Percentiles rank a stretch among this genome's conserved stretches.
Evolutionary conservation across 1,139 yeast species (phyloP).

Genomic region (Candida tunisiensis): DNA sequence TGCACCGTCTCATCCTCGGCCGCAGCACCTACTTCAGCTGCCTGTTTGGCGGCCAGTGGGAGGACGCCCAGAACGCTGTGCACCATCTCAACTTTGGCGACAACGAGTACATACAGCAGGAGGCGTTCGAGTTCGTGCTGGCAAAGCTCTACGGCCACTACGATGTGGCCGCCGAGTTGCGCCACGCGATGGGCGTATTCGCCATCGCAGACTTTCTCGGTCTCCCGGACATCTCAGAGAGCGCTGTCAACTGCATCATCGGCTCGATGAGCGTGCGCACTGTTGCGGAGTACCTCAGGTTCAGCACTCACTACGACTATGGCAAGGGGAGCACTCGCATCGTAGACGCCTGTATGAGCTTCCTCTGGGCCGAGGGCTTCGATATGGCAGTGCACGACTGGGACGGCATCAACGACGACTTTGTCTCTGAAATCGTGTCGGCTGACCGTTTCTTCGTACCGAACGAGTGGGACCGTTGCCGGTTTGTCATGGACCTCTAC

Average conservation of each 20-base stretch:
- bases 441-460: too few relatives aligned
- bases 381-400: too few relatives aligned
- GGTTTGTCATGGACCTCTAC: too few relatives aligned
- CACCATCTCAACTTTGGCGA: conserved; percentile 21
- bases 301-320: too few relatives aligned
- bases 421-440: too few relatives aligned
- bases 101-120: conserved; percentile 24
- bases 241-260: conserved; percentile 20
- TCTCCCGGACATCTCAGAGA: conserved; percentile 17
- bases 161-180: conserved; percentile 17
- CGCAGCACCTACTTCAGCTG: conserved; percentile 30
- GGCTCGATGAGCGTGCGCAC: too few relatives aligned
- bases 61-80: conserved; percentile 8
- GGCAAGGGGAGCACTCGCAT: too few relatives aligned
- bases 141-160: conserved; percentile 28
- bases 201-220: conserved; percentile 34
- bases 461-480: too few relatives aligned
- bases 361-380: too few relatives aligned
- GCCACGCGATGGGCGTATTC: conserved; percentile 23
- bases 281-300: too few relatives aligned
- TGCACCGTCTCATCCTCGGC: conserved; percentile 29
- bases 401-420: too few relatives aligned
- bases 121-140: conserved; percentile 29
- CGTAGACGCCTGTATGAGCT: too few relatives aligned
- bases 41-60: conserved; percentile 28